phyloP scores from a whole-genome alignment of 2,329 filamentous ascomycete species.

The Alternaria consortialis region DNA sequence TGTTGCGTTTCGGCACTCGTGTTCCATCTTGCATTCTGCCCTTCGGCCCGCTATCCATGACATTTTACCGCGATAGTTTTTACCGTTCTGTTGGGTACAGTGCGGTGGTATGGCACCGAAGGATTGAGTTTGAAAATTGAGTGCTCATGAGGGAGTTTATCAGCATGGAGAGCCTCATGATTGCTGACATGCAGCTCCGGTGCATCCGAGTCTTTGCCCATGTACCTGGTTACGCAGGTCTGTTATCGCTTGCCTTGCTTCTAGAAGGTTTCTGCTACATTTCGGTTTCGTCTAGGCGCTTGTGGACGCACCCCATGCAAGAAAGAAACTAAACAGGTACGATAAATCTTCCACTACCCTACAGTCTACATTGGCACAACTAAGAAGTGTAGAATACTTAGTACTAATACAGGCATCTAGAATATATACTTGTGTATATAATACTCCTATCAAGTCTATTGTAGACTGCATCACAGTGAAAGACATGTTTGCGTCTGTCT shows the following conservation, averaged over 20 bases:
- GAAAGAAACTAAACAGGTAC: no score
- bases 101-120: not conserved
- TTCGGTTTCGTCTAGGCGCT: not conserved
- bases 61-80: not conserved
- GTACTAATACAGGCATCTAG: no score
- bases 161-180: not conserved
- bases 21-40: constrained; percentile 1
- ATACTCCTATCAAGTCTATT: no score
- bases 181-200: constrained; percentile 4
- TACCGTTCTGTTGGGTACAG: not conserved
- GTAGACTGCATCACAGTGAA: no score
- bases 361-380: no score
- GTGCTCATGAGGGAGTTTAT: not conserved
- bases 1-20: constrained; percentile 3
- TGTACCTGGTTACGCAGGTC: constrained; percentile 4
- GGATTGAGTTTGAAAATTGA: not conserved
- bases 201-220: not conserved
- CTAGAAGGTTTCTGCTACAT: constrained; percentile 8
- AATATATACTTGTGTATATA: no score
- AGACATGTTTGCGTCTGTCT: no score
- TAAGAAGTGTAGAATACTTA: no score
- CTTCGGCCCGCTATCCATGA: constrained; percentile 5
- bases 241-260: constrained; percentile 8
- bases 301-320: no score
- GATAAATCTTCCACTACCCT: no score